Evolutionary conservation across 2,329 filamentous ascomycete genomes (phyloP).

Genomic region (Penicillium sclerotigenum): DNA sequence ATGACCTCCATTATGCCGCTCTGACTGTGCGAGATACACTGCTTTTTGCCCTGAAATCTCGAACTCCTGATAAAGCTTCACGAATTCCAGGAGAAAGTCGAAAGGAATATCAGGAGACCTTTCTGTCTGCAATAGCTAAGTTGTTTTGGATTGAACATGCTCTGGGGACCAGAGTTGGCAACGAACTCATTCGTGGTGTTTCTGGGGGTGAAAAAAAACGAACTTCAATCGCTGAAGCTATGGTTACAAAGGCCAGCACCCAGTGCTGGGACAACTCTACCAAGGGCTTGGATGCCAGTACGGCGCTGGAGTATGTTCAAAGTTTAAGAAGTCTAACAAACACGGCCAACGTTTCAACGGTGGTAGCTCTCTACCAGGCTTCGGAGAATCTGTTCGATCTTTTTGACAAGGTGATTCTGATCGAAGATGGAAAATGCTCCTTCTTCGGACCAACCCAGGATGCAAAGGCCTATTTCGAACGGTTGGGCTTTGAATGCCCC

Average conservation of each 20-base stretch:
- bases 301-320: constrained; percentile 69
- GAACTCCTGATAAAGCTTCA: constrained; percentile 62
- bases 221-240: constrained; percentile 77
- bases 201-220: constrained; percentile 72
- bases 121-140: constrained; percentile 66
- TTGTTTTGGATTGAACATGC: constrained; percentile 71
- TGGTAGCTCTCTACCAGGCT: constrained; percentile 71
- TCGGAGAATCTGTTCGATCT: constrained; percentile 50
- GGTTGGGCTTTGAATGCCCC: constrained; percentile 70
- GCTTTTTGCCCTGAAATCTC: constrained; percentile 66
- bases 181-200: constrained; percentile 69
- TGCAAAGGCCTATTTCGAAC: constrained; percentile 66
- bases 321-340: constrained; percentile 64
- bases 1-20: constrained; percentile 74
- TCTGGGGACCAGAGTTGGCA: constrained; percentile 69
- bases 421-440: constrained; percentile 67
- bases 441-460: constrained; percentile 64
- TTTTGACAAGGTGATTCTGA: constrained; percentile 66
- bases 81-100: constrained; percentile 62
- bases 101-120: constrained; percentile 58
- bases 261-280: constrained; percentile 79
- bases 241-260: constrained; percentile 61
- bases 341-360: constrained; percentile 59
- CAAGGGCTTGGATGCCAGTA: constrained; percentile 68
- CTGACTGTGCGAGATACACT: constrained; percentile 72